phyloP scores from a whole-genome alignment of 2,329 filamentous ascomycete species.

The Thielaviopsis populi region DNA sequence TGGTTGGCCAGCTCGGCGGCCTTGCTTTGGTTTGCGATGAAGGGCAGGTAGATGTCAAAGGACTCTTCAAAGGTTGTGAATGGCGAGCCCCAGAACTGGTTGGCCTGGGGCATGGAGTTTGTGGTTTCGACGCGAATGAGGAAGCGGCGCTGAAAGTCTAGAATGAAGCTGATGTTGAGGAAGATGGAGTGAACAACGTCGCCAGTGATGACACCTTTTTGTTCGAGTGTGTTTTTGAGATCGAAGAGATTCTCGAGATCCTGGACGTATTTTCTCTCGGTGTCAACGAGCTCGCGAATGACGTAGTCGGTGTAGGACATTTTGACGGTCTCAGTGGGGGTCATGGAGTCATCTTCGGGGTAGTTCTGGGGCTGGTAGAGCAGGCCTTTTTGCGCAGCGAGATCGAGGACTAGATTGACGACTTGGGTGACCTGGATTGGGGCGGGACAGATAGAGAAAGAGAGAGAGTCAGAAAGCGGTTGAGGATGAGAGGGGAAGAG shows the following conservation, averaged over 20 bases:
- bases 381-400: constrained; percentile 62
- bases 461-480: too few species aligned
- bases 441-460: neutral
- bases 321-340: constrained; percentile 41
- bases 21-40: constrained; percentile 90
- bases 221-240: constrained; percentile 77
- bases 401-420: constrained; percentile 81
- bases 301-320: constrained; percentile 73
- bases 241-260: constrained; percentile 89
- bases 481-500: neutral
- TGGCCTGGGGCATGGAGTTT: constrained; percentile 60
- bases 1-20: constrained; percentile 72
- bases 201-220: constrained; percentile 73
- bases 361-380: constrained; percentile 48
- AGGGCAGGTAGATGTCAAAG: constrained; percentile 89
- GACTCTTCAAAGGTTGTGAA: constrained; percentile 74
- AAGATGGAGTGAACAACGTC: constrained; percentile 92
- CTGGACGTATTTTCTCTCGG: constrained; percentile 94
- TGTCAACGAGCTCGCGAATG: constrained; percentile 80
- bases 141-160: constrained; percentile 91
- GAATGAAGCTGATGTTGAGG: constrained; percentile 82
- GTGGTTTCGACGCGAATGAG: constrained; percentile 92
- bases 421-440: constrained; percentile 56
- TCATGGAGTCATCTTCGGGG: constrained; percentile 35
- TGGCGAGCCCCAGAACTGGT: constrained; percentile 89